Base-by-base conservation (phyloP, 1,139 yeast species). In the Hyphopichia fennica region DNA sequence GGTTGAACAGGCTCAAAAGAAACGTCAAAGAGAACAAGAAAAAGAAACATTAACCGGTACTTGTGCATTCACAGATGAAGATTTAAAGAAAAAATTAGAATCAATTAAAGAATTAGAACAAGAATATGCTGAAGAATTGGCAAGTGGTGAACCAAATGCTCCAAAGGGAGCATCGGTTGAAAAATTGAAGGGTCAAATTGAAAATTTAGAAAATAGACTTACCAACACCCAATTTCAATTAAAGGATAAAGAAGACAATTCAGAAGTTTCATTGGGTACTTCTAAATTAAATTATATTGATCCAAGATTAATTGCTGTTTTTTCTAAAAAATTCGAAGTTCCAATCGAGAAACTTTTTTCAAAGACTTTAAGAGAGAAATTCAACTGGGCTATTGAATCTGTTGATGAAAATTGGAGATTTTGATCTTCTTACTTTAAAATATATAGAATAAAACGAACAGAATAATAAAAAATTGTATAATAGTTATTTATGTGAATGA, bases 231-330 rank as follows among this genome's bases (percentile, higher is more conserved):
- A 80, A 20, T 72, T 90, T 48, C 95, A 86, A 60, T 75, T 89
- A 58, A 84, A 88, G 62, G 98, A 91, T 60, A 89, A 87, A 63
- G 96, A 91, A 61, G 97, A 89, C 59, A 91, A 91, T 60, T 88
- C 96, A 0, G 89, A 88, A 51, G 98, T 93, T 23, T 91, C 98
- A 0, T 73, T 91, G 53, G 91, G 96, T 36, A 91, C 99, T 0
- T 87, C 96, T 31, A 91, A 91, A 69, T 82, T 88, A 77, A 91
- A 91, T 63, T 91, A 91, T 72, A 91, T 91, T 48, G 99, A 93
- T 63, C 99, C 99, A 20, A 75, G 99, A 53, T 72, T 93, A 53
- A 84, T 96, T 0, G 97, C 88, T 37, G 83, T 88, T 77, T 93
- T 90, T 63, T 80, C 96, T 39, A 90, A 90, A 64, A 87, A 83